Percentiles rank a stretch among this genome's conserved stretches.
Conservation (phyloP, 805 yeast species). For the Kluyveromyces siamensis region DNA sequence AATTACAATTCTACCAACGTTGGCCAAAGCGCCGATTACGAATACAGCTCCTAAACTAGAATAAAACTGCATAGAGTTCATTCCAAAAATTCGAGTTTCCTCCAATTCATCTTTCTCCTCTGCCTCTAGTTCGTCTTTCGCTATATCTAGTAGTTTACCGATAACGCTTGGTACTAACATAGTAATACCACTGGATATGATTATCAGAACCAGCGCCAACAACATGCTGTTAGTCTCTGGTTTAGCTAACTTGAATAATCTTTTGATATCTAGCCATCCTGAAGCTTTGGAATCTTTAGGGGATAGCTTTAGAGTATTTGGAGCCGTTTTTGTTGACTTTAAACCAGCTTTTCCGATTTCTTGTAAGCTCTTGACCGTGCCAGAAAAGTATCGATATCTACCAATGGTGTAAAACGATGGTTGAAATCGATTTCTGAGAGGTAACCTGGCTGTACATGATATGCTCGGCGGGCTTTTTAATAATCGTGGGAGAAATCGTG, state of each 20-base stretch:
- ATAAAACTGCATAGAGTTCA: constrained; percentile 58
- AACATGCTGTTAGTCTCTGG: constrained; percentile 48
- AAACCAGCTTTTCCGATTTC: background rate
- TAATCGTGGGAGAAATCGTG: background rate
- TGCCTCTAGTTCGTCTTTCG: constrained; percentile 28
- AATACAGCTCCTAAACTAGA: constrained; percentile 53
- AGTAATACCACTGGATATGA: constrained; percentile 66
- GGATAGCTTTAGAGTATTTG: background rate
- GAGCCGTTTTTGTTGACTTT: background rate
- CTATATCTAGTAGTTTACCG: constrained; percentile 78
- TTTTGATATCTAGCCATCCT: constrained; percentile 27
- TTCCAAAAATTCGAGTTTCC: constrained; percentile 40
- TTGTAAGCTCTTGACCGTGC: background rate
- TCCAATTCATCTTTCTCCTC: constrained; percentile 23
- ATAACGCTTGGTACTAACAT: constrained; percentile 77
- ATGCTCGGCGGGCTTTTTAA: background rate
- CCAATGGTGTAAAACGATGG: background rate
- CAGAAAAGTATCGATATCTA: background rate
- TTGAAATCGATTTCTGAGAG: background rate
- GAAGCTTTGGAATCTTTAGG: constrained; percentile 27
- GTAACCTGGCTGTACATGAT: background rate
- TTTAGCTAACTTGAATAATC: constrained; percentile 47
- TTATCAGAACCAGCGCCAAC: constrained; percentile 54
- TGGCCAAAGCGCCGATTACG: constrained; percentile 64
- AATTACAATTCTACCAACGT: constrained; percentile 70